Evolutionary conservation across 2,329 filamentous ascomycete species (phyloP), one percentile per base, ranked within the genome.

Genomic region (Raffaelea albimanens): DNA sequence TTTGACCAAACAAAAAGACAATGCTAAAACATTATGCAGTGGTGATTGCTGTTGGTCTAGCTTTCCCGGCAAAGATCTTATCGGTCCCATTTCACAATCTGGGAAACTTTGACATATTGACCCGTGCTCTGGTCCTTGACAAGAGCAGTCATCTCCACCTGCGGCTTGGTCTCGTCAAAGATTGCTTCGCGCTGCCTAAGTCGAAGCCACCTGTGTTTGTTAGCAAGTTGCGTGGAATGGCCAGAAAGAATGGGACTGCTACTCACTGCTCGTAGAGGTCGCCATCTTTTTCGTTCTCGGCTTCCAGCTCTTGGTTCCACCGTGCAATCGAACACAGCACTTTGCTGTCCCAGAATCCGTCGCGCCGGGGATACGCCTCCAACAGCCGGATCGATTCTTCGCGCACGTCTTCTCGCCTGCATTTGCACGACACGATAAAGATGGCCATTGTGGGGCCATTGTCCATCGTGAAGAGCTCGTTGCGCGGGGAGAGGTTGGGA

Each of bases 381-480:
- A 72, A 56, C 18, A 72, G 64, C 9, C 63, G 59, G 14, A 67
- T 63, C 8, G 70, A 63, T 4, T 70, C 64, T 5, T 63, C 61
- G 13, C 67, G 59, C 4, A 72, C 63, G 0, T 55, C 50, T 3
- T 58, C 56, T 43, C 70, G 65, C 8, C 67, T 62, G 41, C 67
- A 71, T 7, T 62, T 65, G 55, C 68, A 66, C 0, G 68, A 59
- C 3, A 64, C 61, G 4, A 70, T 54, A 21, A 69, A 67, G 4
- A 72, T 56, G 0, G 67, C 67, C 67, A 69, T 69, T 7, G 67
- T 68, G 56, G 67, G 69, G 0, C 69, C 69, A 2, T 67, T 63
- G 49, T 72, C 68, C 65, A 72, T 67, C 1, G 69, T 63, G 49
- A 72, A 71, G 5, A 44, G 60, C 60, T 66, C 11, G 57, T 13